phyloP scores from a whole-genome alignment of 352 stramenopile species.

The Phytophthora foliorum region DNA sequence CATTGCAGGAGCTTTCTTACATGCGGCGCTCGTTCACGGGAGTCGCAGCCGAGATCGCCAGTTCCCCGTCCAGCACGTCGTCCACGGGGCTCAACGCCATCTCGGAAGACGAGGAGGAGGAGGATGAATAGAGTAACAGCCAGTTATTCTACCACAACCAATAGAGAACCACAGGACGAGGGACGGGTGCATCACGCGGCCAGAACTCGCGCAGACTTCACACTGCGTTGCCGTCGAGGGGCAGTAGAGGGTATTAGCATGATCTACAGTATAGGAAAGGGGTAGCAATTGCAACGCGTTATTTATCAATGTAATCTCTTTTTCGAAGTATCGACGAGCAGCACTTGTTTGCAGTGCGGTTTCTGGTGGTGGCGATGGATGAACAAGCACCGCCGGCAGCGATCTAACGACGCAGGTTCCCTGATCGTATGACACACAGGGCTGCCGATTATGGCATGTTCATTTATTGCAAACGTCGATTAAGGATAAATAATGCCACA shows the following conservation, averaged over 20 bases:
- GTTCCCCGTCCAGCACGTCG: slow-evolving; percentile 65
- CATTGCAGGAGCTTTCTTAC: slow-evolving; percentile 69
- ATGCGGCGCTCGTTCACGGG: slow-evolving; percentile 73
- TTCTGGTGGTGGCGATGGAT: slow-evolving; percentile 13
- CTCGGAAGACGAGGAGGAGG: slow-evolving; percentile 71
- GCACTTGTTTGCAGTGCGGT: background rate
- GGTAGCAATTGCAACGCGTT: slow-evolving; percentile 33
- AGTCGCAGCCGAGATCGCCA: slow-evolving; percentile 73
- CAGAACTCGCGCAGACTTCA: slow-evolving; percentile 18
- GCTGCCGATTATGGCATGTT: too few species aligned
- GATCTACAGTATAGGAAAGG: background rate
- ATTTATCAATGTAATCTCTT: slow-evolving; percentile 47
- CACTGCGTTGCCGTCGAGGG: slow-evolving; percentile 1
- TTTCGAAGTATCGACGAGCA: background rate
- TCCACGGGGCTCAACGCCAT: slow-evolving; percentile 78
- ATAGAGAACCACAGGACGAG: slow-evolving; percentile 30
- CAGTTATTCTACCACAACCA: background rate
- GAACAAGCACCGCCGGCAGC: slow-evolving; percentile 9
- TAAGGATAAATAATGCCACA: too few species aligned
- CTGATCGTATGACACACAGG: too few species aligned
- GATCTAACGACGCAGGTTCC: slow-evolving; percentile 19
- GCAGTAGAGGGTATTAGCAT: slow-evolving; percentile 16
- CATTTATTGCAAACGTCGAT: too few species aligned
- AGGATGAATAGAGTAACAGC: slow-evolving; percentile 45
- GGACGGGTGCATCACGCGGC: slow-evolving; percentile 22